Conservation (phyloP, 2,329 filamentous ascomycete genomes). For the Pyrenophora teres region DNA sequence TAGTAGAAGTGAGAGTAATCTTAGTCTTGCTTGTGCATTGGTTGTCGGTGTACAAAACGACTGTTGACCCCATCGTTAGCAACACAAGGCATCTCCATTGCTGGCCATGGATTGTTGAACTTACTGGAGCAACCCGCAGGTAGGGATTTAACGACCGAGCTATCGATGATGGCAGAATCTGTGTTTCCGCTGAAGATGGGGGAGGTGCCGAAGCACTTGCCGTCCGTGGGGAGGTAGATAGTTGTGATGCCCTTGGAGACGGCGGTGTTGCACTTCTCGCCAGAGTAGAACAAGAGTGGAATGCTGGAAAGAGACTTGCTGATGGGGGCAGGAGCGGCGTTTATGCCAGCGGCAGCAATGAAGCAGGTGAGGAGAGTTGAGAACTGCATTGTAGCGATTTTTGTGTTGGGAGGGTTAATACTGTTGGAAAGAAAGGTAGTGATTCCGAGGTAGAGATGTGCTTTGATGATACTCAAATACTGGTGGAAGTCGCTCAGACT, state of each 20-base stretch:
- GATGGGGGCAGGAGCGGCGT: constrained; percentile 14
- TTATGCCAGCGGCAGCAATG: constrained; percentile 15
- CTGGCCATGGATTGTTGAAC: background rate
- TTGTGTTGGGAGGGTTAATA: background rate
- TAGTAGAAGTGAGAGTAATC: constrained; percentile 5
- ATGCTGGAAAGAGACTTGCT: constrained; percentile 15
- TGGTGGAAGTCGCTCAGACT: background rate
- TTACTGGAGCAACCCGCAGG: constrained; percentile 20
- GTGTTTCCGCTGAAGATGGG: constrained; percentile 23
- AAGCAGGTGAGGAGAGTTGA: constrained; percentile 9
- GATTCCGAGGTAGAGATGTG: background rate
- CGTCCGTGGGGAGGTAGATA: constrained; percentile 20
- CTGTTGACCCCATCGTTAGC: background rate
- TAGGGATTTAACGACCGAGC: background rate
- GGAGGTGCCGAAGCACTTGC: constrained; percentile 17
- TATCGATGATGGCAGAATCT: constrained; percentile 8
- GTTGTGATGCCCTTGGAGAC: constrained; percentile 10
- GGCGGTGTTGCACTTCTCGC: constrained; percentile 15
- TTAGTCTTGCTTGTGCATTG: constrained; percentile 7
- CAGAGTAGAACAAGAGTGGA: constrained; percentile 18
- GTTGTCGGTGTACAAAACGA: constrained; percentile 11
- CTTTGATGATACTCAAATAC: background rate
- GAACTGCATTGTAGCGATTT: constrained; percentile 13
- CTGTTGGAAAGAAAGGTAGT: background rate
- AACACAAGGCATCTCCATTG: background rate